Base-by-base conservation (phyloP, 1,284 basidiomycete genomes). In the Exobasidium rhododendri region DNA sequence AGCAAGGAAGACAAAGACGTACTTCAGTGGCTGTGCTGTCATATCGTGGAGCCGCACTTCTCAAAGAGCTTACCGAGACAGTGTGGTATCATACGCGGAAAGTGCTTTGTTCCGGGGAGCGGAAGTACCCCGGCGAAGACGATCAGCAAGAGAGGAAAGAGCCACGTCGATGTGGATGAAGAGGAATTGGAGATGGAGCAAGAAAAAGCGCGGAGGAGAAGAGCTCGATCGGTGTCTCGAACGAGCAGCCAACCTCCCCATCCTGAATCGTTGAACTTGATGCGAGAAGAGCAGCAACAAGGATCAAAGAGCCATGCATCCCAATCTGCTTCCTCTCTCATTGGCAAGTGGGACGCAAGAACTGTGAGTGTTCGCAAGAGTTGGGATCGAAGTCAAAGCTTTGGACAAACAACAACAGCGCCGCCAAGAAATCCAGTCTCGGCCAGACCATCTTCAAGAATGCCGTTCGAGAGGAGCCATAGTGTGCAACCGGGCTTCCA, bases 11-110 rank as follows among this genome's bases (percentile, higher is more conserved):
- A 70, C 43, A 61, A 70, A 56, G 75, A 78, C 59, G 75, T 76
- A 54, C 67, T 73, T 17, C 75, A 78, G 59, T 75, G 73, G 71
- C 63, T 78, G 1, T 76, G 72, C 53, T 68, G 66, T 3, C 60
- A 61, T 28, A 65, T 78, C 3, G 61, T 77, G 29, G 75, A 76
- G 61, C 67, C 73, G 11, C 59, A 57, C 7, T 78, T 74, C 44
- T 51, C 60, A 17, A 17, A 57, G n/a, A 46, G 45, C 10, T 54
- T 75, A 35, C 71, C 74, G 1, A 52, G 66, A 20, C 68, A 71
- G 58, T 78, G 74, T 54, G 64, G 64, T 5, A 52, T 65, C n/a
- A 63, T 78, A 46, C 62, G 70, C 7, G 58, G 63, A 57, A 75
- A 75, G 49, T 77, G 75, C 65, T 77, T 74, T 17, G 69, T 74